These are phyloP conservation scores for Beauveria sp. DNA, from an alignment of 2,329 filamentous ascomycete genomes.

Conservation along the genomic window DNA sequence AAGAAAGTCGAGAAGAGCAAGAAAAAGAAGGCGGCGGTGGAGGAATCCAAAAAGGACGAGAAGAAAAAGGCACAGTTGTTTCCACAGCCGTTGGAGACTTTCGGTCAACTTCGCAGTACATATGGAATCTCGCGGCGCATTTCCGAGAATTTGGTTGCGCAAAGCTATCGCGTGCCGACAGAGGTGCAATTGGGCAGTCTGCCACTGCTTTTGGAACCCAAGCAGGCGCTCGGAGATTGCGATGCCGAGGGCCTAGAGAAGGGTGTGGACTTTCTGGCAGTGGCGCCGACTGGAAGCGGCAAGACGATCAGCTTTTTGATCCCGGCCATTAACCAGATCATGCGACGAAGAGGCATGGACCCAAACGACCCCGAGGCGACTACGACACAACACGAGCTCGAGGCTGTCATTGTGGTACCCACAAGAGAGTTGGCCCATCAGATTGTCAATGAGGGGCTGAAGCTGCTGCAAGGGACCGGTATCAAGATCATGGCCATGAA, in stretches of 20 bases:
- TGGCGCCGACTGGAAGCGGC: conserved; percentile 92
- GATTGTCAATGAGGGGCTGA: conserved; percentile 79
- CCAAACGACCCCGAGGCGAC: conserved; percentile 28
- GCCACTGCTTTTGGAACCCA: conserved; percentile 63
- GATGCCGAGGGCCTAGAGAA: conserved; percentile 23
- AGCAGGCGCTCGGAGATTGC: conserved; percentile 37
- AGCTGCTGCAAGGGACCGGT: conserved; percentile 67
- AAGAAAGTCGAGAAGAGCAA: conserved; percentile 48
- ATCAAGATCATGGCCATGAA: conserved; percentile 75
- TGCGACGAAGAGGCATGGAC: conserved; percentile 46
- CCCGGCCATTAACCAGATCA: conserved; percentile 71
- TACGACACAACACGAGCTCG: conserved; percentile 38
- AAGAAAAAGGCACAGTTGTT: conserved; percentile 59
- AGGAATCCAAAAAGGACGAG: conserved; percentile 40
- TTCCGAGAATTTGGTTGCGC: conserved; percentile 69
- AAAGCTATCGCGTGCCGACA: conserved; percentile 82
- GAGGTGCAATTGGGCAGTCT: conserved; percentile 87
- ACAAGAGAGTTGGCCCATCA: conserved; percentile 73
- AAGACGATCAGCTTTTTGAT: conserved; percentile 94
- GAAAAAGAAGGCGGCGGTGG: conserved; percentile 37
- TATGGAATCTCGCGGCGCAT: conserved; percentile 71
- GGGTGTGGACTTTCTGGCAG: conserved; percentile 68
- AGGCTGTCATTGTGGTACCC: conserved; percentile 66
- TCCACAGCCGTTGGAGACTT: conserved; percentile 72
- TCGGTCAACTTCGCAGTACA: conserved; percentile 59